These are phyloP conservation scores for Tympanopsis confertula DNA, from an alignment of 2,329 filamentous ascomycete genomes.

Conservation along the genomic window DNA sequence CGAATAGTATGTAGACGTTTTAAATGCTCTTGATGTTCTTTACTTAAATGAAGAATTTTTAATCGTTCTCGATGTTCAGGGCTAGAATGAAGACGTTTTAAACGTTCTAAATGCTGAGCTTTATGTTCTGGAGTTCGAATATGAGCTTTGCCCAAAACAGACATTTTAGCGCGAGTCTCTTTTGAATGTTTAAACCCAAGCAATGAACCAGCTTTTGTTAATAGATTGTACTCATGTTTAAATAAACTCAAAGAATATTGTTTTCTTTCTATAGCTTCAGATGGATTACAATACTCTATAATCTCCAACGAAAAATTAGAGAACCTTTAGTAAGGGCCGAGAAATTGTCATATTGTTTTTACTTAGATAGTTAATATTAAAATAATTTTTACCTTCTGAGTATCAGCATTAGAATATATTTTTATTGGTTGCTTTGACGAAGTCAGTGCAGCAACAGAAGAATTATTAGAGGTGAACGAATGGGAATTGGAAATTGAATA, in stretches of 20 bases:
- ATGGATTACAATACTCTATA: not conserved
- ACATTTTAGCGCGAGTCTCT: not conserved
- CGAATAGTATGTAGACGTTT: not conserved
- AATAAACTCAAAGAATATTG: slow-evolving; percentile 1
- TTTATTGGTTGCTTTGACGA: slow-evolving; percentile 2
- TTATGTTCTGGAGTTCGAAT: slow-evolving; percentile 4
- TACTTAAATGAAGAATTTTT: too few relatives aligned
- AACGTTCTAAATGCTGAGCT: too few relatives aligned
- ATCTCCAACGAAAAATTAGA: slow-evolving; percentile 1
- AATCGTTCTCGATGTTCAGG: not conserved
- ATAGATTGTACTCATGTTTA: slow-evolving; percentile 1
- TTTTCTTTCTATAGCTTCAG: not conserved
- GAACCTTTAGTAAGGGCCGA: slow-evolving; percentile 1
- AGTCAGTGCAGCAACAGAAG: not conserved
- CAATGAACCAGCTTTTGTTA: slow-evolving; percentile 1
- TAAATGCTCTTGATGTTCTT: too few relatives aligned
- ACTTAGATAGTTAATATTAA: not conserved
- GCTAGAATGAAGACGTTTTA: not conserved
- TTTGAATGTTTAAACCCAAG: slow-evolving; percentile 1
- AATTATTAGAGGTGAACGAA: too few relatives aligned
- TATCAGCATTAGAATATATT: not conserved
- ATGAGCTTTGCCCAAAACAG: slow-evolving; percentile 1
- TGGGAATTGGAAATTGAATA: too few relatives aligned
- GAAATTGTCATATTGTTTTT: slow-evolving; percentile 1
- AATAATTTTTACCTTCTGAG: not conserved